These are phyloP conservation scores for Nepenthes gracilis DNA, from an alignment of 148 eudicot species.

Conservation along the genomic window DNA sequence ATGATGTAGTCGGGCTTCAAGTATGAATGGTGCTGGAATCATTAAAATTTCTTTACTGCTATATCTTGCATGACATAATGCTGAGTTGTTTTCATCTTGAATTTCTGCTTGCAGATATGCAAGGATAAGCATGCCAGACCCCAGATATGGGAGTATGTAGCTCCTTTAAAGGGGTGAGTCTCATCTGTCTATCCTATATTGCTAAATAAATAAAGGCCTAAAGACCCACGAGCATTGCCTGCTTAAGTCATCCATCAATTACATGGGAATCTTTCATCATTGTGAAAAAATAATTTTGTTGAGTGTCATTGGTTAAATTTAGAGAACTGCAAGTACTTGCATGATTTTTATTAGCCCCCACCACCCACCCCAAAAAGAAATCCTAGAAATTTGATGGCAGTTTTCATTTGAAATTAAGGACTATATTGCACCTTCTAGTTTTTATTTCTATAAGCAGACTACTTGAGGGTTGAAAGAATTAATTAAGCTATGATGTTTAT, in stretches of 20 bases:
- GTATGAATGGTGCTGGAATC: conserved; percentile 30
- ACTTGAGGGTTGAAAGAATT: too few relatives aligned
- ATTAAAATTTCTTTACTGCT: conserved; percentile 2
- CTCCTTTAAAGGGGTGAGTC: conserved; percentile 76
- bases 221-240: not conserved
- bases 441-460: too few relatives aligned
- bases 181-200: not conserved
- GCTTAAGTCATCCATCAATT: not conserved
- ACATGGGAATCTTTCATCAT: too few relatives aligned
- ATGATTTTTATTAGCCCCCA: too few relatives aligned
- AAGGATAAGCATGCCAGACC: conserved; percentile 82
- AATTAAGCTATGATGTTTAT: too few relatives aligned
- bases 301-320: too few relatives aligned
- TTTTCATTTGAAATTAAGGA: too few relatives aligned
- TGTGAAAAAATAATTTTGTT: too few relatives aligned
- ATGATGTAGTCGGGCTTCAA: conserved; percentile 76
- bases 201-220: not conserved
- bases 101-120: conserved; percentile 54
- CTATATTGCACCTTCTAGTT: too few relatives aligned
- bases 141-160: conserved; percentile 79
- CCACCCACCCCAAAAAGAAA: too few relatives aligned
- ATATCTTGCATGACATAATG: conserved; percentile 5
- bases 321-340: too few relatives aligned
- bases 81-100: conserved; percentile 1
- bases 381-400: too few relatives aligned